These are phyloP conservation scores for Colletotrichum sidae DNA, from an alignment of 2,329 filamentous ascomycete species.

Conservation along the genomic window DNA sequence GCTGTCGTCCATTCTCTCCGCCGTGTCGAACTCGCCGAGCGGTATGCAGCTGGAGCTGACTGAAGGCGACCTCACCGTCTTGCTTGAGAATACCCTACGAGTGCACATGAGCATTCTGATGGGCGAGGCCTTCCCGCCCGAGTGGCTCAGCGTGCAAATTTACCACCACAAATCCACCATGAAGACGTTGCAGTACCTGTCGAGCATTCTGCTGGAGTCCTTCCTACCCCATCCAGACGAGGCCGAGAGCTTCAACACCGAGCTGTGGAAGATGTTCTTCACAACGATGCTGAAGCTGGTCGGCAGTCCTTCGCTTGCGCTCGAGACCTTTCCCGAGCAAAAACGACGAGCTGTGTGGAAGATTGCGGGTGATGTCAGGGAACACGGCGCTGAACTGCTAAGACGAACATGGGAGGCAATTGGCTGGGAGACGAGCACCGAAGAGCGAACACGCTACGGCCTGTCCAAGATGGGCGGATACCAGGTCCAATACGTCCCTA, in stretches of 20 bases:
- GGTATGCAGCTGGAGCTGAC: slow-evolving; percentile 81
- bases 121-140: slow-evolving; percentile 88
- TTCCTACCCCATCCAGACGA: slow-evolving; percentile 92
- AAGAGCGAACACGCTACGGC: slow-evolving; percentile 83
- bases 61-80: slow-evolving; percentile 78
- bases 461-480: slow-evolving; percentile 92
- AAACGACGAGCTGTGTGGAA: slow-evolving; percentile 98
- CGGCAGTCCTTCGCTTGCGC: slow-evolving; percentile 85
- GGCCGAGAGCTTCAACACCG: slow-evolving; percentile 90
- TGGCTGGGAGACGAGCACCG: slow-evolving; percentile 89
- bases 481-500: slow-evolving; percentile 97
- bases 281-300: slow-evolving; percentile 89
- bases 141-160: slow-evolving; percentile 93
- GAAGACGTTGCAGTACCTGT: slow-evolving; percentile 85
- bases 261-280: slow-evolving; percentile 95
- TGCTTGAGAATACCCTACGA: slow-evolving; percentile 83
- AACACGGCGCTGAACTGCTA: slow-evolving; percentile 88
- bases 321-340: slow-evolving; percentile 97
- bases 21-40: slow-evolving; percentile 78
- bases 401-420: slow-evolving; percentile 93
- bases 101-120: slow-evolving; percentile 90
- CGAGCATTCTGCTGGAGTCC: slow-evolving; percentile 81
- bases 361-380: slow-evolving; percentile 95
- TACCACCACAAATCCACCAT: slow-evolving; percentile 93
- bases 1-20: slow-evolving; percentile 86